phyloP scores from a whole-genome alignment of 169 alveolate genomes.

The Eimeria acervulina region DNA sequence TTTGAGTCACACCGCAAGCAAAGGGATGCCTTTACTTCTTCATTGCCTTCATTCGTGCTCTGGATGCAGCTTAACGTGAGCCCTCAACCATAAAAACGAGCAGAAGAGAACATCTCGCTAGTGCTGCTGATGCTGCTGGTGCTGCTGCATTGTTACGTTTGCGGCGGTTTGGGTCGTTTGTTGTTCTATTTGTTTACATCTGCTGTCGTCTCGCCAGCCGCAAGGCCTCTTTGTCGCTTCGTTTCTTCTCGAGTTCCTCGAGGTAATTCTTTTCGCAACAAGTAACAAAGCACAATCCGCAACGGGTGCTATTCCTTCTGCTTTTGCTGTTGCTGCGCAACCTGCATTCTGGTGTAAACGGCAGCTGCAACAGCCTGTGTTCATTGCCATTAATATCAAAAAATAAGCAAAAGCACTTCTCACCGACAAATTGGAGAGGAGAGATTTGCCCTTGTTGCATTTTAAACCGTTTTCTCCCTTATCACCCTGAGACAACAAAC shows the following conservation, averaged over 20 bases:
- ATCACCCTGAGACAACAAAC: neutral
- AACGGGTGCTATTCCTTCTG: neutral
- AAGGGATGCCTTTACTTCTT: neutral
- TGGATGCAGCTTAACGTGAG: neutral
- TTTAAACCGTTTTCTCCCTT: neutral
- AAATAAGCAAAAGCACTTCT: neutral
- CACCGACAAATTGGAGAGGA: slow-evolving; percentile 24
- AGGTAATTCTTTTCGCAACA: neutral
- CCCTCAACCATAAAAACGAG: neutral
- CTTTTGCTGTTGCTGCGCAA: neutral
- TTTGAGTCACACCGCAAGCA: neutral
- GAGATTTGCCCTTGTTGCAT: slow-evolving; percentile 11
- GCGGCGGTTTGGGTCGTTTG: neutral
- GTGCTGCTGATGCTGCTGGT: neutral
- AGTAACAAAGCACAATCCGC: neutral
- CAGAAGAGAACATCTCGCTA: neutral
- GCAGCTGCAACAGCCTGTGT: neutral
- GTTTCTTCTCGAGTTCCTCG: slow-evolving; percentile 32
- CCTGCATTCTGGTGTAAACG: too few relatives aligned
- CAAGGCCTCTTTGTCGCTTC: slow-evolving; percentile 40
- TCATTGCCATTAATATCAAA: neutral
- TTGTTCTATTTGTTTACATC: neutral
- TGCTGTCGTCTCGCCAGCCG: neutral
- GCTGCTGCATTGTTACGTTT: neutral
- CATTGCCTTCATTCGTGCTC: neutral